Conservation (phyloP, 495 filamentous ascomycete genomes). For the Penicillium canariense region DNA sequence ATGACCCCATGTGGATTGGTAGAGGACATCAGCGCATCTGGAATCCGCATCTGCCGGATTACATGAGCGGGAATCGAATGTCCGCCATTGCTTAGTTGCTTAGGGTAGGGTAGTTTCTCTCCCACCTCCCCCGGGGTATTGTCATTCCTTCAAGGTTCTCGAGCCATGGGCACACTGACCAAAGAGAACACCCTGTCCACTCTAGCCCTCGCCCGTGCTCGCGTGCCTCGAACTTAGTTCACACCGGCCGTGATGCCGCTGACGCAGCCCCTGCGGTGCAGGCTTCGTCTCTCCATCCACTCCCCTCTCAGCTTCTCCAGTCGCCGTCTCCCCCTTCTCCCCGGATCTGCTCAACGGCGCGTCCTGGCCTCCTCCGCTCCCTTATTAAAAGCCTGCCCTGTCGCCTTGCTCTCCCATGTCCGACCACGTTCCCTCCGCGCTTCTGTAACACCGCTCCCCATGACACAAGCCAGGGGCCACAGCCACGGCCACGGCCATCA, state of each 20-base stretch:
- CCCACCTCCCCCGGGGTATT: neutral
- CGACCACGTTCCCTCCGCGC: conserved; percentile 19
- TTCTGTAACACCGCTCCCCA: conserved; percentile 23
- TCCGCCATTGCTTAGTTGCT: no score
- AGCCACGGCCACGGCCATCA: conserved; percentile 44
- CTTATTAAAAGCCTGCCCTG: conserved; percentile 12
- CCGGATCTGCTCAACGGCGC: conserved; percentile 26
- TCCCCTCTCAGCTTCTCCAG: conserved; percentile 11
- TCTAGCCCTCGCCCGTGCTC: conserved; percentile 17
- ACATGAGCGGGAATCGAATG: conserved; percentile 22
- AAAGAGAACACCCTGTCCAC: conserved; percentile 27
- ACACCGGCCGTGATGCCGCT: conserved; percentile 37
- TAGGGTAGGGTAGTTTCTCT: neutral
- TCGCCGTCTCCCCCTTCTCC: conserved; percentile 3
- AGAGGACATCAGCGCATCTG: conserved; percentile 20
- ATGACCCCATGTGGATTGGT: neutral
- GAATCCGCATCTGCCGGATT: conserved; percentile 26
- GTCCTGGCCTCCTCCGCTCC: conserved; percentile 26
- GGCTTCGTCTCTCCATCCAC: conserved; percentile 42
- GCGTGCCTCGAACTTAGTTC: conserved; percentile 24
- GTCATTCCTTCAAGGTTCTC: neutral
- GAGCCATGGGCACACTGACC: conserved; percentile 5
- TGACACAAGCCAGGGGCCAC: conserved; percentile 43
- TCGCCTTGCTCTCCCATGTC: conserved; percentile 23
- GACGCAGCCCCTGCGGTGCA: conserved; percentile 48